These are phyloP conservation scores for Ceratocystis huliohia DNA, from an alignment of 2,329 filamentous ascomycete genomes.

Conservation along the genomic window DNA sequence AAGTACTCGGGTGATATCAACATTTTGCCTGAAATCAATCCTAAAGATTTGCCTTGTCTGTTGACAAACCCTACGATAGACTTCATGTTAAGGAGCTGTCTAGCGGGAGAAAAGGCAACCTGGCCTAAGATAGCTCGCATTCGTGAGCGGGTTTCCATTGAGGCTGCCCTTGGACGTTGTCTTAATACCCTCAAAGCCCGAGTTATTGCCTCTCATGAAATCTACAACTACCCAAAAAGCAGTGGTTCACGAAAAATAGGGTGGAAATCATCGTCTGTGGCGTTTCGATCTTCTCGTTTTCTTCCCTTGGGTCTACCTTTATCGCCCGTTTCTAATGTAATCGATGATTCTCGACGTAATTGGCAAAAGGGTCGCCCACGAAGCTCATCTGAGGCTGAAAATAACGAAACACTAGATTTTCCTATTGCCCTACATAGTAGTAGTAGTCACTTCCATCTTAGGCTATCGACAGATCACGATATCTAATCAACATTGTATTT, in stretches of 20 bases:
- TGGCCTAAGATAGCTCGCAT: constrained; percentile 85
- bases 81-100: constrained; percentile 70
- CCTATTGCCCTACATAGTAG: constrained; percentile 1
- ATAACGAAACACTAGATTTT: not conserved
- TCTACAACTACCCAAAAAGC: not conserved
- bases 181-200: constrained; percentile 55
- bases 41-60: constrained; percentile 61
- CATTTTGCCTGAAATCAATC: constrained; percentile 68
- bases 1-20: constrained; percentile 93
- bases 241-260: not conserved
- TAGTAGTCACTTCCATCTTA: not conserved
- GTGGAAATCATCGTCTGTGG: not conserved
- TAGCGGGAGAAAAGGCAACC: constrained; percentile 71
- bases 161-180: constrained; percentile 67
- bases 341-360: not conserved
- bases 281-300: not conserved
- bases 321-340: not conserved
- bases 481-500: not conserved
- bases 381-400: not conserved
- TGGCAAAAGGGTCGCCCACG: not conserved
- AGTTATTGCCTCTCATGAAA: constrained; percentile 35
- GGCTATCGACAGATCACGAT: not conserved
- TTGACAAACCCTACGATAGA: constrained; percentile 73
- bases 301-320: not conserved
- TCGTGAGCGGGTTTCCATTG: constrained; percentile 75